Conservation (phyloP, 805 yeast genomes). For the Nadsonia fulvescens region DNA sequence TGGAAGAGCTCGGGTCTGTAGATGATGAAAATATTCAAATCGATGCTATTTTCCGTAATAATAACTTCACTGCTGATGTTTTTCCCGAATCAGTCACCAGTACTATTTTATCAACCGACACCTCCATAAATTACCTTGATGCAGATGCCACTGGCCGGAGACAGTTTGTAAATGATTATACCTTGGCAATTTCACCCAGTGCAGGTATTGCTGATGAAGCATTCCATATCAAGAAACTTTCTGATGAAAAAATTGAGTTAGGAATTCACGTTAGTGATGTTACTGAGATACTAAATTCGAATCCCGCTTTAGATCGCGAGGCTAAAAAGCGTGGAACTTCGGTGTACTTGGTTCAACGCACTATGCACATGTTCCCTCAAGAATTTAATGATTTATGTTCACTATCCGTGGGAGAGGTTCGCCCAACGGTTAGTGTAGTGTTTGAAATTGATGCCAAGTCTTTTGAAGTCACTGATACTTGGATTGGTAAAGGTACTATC, state of each 20-base stretch:
- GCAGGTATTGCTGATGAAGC: slow-evolving; percentile 57
- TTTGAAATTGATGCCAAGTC: slow-evolving; percentile 60
- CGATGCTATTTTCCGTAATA: slow-evolving; percentile 70
- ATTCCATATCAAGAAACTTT: slow-evolving; percentile 50
- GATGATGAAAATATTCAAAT: slow-evolving; percentile 65
- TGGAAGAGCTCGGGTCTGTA: slow-evolving; percentile 69
- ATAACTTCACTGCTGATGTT: slow-evolving; percentile 24
- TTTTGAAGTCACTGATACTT: slow-evolving; percentile 55
- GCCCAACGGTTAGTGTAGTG: slow-evolving; percentile 58
- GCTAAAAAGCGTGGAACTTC: slow-evolving; percentile 81
- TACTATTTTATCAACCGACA: slow-evolving; percentile 8
- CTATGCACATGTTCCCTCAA: slow-evolving; percentile 49
- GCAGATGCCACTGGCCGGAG: slow-evolving; percentile 24
- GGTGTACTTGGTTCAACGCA: slow-evolving; percentile 68
- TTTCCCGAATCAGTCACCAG: slow-evolving; percentile 23
- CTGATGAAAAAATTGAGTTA: slow-evolving; percentile 47
- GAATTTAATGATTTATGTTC: slow-evolving; percentile 37
- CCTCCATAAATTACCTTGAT: slow-evolving; percentile 5
- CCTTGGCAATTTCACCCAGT: slow-evolving; percentile 43
- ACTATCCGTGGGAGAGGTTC: slow-evolving; percentile 38
- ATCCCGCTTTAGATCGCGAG: slow-evolving; percentile 67
- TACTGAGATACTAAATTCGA: slow-evolving; percentile 50
- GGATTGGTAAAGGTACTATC: slow-evolving; percentile 57
- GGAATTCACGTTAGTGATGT: slow-evolving; percentile 81
- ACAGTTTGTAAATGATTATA: slow-evolving; percentile 36